phyloP scores from a whole-genome alignment of 176 grass and related monocot genomes.

The Zea luxurians region DNA sequence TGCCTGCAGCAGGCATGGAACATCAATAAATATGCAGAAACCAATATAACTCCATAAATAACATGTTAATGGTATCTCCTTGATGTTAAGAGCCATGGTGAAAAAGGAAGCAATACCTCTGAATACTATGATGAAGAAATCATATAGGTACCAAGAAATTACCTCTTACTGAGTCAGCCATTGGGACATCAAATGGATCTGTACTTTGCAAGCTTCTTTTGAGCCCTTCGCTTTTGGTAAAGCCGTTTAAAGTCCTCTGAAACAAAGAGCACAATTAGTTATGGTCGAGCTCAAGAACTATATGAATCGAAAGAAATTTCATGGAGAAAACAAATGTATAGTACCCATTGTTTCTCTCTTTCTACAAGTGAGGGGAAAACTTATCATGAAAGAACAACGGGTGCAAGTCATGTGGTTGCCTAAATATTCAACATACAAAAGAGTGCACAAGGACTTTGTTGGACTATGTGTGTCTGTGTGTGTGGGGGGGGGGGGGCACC shows the following conservation, averaged over 20 bases:
- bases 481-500: no score
- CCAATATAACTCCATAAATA: slow-evolving; percentile 32
- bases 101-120: slow-evolving; percentile 28
- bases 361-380: not conserved
- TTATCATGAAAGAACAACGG: slow-evolving; percentile 17
- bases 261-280: slow-evolving; percentile 39
- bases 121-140: slow-evolving; percentile 7
- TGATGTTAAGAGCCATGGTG: slow-evolving; percentile 27
- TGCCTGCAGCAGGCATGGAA: slow-evolving; percentile 41
- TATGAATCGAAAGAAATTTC: not conserved
- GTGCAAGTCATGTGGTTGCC: slow-evolving; percentile 4
- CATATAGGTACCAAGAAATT: slow-evolving; percentile 32
- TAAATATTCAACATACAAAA: slow-evolving; percentile 38
- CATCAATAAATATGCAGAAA: slow-evolving; percentile 40
- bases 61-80: slow-evolving; percentile 2
- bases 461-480: no score
- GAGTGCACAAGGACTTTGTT: slow-evolving; percentile 12
- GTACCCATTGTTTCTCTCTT: not conserved
- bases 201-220: slow-evolving; percentile 92
- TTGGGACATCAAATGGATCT: slow-evolving; percentile 74
- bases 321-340: slow-evolving; percentile 14
- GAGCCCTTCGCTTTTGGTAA: slow-evolving; percentile 78
- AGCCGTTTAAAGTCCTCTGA: slow-evolving; percentile 73
- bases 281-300: slow-evolving; percentile 30
- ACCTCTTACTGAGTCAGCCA: slow-evolving; percentile 75